phyloP scores from a whole-genome alignment of 495 filamentous ascomycete species.

The Bathelium albidoporum region DNA sequence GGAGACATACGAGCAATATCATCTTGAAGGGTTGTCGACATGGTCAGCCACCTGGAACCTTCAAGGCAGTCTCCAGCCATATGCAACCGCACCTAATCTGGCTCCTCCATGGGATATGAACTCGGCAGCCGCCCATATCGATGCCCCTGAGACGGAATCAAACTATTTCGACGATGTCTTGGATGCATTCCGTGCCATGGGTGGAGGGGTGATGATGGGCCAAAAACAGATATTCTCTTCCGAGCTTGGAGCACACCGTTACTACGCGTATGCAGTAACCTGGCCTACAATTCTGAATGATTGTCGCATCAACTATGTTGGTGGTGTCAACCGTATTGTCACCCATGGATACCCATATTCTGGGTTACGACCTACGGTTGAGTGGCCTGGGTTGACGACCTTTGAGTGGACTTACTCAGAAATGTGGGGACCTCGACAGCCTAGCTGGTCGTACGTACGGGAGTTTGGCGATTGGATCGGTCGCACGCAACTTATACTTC shows the following conservation, averaged over 20 bases:
- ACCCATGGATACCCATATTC: constrained; percentile 1
- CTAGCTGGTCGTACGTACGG: not conserved
- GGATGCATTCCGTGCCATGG: not conserved
- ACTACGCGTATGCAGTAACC: not conserved
- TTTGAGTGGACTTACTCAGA: constrained; percentile 2
- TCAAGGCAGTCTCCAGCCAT: not conserved
- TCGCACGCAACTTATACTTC: not conserved
- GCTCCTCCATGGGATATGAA: not conserved
- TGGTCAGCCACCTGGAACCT: not conserved
- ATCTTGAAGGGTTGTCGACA: not conserved
- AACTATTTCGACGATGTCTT: constrained; percentile 1
- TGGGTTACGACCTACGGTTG: not conserved
- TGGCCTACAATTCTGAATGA: not conserved
- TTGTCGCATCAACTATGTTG: not conserved
- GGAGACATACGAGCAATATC: not conserved
- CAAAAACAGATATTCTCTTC: not conserved
- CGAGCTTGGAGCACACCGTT: not conserved
- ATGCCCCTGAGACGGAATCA: not conserved
- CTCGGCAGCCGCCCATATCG: not conserved
- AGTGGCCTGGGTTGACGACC: constrained; percentile 1
- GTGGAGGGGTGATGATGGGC: not conserved
- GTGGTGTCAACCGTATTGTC: not conserved
- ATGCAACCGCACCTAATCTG: not conserved
- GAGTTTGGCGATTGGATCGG: not conserved
- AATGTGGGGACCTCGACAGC: constrained; percentile 4